Evolutionary conservation across 2,329 filamentous ascomycete species (phyloP).

Genomic region (Fusarium verrucosum): DNA sequence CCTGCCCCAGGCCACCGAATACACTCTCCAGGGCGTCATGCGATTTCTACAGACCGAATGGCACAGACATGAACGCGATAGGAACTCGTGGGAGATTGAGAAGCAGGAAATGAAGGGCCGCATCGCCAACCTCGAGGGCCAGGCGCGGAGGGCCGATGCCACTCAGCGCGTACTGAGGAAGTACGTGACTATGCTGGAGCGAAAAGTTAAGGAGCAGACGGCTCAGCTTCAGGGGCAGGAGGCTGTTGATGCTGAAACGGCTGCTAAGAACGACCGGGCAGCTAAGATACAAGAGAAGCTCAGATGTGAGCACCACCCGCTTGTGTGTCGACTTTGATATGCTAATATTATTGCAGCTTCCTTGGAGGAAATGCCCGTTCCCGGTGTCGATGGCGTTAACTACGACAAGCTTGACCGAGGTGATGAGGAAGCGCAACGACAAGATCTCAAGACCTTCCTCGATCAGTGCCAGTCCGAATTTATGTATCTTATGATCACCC

Average conservation of each 20-base stretch:
- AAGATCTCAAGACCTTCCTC: slow-evolving; percentile 67
- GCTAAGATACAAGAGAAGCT: slow-evolving; percentile 66
- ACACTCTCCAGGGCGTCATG: slow-evolving; percentile 84
- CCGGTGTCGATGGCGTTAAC: slow-evolving; percentile 59
- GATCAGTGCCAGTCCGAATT: slow-evolving; percentile 73
- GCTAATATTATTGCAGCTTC: slow-evolving; percentile 50
- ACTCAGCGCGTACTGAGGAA: slow-evolving; percentile 89
- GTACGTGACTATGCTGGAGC: slow-evolving; percentile 89
- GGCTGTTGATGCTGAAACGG: slow-evolving; percentile 51
- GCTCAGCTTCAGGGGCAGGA: slow-evolving; percentile 68
- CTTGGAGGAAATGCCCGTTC: slow-evolving; percentile 53
- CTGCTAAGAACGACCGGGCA: slow-evolving; percentile 62
- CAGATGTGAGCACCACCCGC: slow-evolving; percentile 54
- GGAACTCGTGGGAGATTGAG: slow-evolving; percentile 99
- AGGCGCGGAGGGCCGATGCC: slow-evolving; percentile 84
- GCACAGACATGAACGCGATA: slow-evolving; percentile 97
- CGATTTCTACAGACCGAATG: slow-evolving; percentile 99
- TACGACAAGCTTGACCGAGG: slow-evolving; percentile 52
- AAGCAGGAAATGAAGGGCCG: slow-evolving; percentile 98
- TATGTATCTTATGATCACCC: slow-evolving; percentile 73
- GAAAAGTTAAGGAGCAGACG: slow-evolving; percentile 84
- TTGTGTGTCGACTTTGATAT: not conserved
- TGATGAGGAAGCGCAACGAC: slow-evolving; percentile 62
- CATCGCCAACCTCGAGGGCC: slow-evolving; percentile 93
- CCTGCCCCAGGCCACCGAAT: slow-evolving; percentile 68